phyloP scores from a whole-genome alignment of 1,284 basidiomycete species.

The Melampsora abietis-canadensis region DNA sequence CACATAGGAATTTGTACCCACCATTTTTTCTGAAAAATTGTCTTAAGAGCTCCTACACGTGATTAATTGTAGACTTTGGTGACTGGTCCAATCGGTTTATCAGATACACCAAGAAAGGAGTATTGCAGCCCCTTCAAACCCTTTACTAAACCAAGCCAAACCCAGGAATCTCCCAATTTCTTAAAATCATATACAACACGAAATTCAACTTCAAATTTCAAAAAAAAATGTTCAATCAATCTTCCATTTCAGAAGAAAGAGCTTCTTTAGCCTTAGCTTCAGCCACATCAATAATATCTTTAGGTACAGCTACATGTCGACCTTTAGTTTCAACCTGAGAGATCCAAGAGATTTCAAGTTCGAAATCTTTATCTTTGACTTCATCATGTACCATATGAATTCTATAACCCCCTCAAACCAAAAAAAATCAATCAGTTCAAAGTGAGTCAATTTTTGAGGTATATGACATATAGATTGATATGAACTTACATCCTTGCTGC shows the following conservation, averaged over 20 bases:
- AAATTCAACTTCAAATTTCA: background rate
- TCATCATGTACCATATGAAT: conserved; percentile 98
- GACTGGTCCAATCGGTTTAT: no score
- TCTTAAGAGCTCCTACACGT: no score
- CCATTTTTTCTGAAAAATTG: no score
- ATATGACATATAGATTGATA: no score
- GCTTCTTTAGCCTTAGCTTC: conserved; percentile 83
- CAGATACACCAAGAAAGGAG: no score
- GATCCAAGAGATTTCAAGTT: conserved; percentile 97
- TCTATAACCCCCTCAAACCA: conserved; percentile 62
- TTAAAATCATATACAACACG: no score
- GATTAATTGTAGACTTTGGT: no score
- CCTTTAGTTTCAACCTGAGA: conserved; percentile 73
- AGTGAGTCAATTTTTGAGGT: background rate
- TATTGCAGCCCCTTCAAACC: no score
- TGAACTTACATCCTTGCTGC: conserved; percentile 87
- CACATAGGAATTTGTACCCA: no score
- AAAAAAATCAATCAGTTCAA: background rate
- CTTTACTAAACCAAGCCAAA: no score
- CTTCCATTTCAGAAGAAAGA: conserved; percentile 78
- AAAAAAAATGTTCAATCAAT: conserved; percentile 51
- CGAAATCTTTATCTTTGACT: conserved; percentile 94
- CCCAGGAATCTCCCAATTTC: no score
- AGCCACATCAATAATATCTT: conserved; percentile 77
- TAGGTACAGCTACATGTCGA: conserved; percentile 76